phyloP scores from a whole-genome alignment of 164 flowering plant genomes.

The Aristolochia fimbriata region DNA sequence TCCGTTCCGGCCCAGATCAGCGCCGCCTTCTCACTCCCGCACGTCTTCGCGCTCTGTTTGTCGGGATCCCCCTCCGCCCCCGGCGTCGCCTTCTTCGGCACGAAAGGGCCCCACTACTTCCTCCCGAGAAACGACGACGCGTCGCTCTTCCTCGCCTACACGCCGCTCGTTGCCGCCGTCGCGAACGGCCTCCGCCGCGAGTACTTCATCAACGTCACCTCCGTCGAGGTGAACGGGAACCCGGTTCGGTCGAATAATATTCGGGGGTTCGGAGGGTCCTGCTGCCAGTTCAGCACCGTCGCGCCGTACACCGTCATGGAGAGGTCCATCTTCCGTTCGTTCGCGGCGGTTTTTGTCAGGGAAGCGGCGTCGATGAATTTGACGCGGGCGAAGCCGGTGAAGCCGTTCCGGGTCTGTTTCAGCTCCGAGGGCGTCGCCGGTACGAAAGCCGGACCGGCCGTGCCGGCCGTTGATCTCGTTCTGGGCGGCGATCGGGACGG shows the following conservation, averaged over 20 bases:
- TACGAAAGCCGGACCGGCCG: conserved; percentile 10
- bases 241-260: conserved; percentile 17
- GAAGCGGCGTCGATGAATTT: conserved; percentile 7
- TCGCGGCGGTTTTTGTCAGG: conserved; percentile 15
- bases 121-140: conserved; percentile 16
- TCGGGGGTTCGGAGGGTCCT: too few species aligned
- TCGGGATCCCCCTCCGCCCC: conserved; percentile 10
- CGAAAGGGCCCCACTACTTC: conserved; percentile 21
- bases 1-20: conserved; percentile 20
- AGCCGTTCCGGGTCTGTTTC: conserved; percentile 38
- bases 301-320: conserved; percentile 38
- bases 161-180: conserved; percentile 10
- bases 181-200: conserved; percentile 12
- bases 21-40: conserved; percentile 14
- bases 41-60: conserved; percentile 28
- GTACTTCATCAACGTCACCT: conserved; percentile 31
- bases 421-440: conserved; percentile 9
- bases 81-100: conserved; percentile 29
- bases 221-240: conserved; percentile 23
- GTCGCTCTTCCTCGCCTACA: conserved; percentile 17
- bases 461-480: conserved; percentile 32
- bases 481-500: conserved; percentile 18
- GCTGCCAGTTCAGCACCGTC: conserved; percentile 39
- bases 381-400: conserved; percentile 15
- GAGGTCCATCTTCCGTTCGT: conserved; percentile 23